A percentile compares a stretch with the other conserved stretches of the same genome.
These are phyloP conservation scores for Venturia effusa DNA, from an alignment of 2,329 filamentous ascomycete species.

Conservation along the genomic window DNA sequence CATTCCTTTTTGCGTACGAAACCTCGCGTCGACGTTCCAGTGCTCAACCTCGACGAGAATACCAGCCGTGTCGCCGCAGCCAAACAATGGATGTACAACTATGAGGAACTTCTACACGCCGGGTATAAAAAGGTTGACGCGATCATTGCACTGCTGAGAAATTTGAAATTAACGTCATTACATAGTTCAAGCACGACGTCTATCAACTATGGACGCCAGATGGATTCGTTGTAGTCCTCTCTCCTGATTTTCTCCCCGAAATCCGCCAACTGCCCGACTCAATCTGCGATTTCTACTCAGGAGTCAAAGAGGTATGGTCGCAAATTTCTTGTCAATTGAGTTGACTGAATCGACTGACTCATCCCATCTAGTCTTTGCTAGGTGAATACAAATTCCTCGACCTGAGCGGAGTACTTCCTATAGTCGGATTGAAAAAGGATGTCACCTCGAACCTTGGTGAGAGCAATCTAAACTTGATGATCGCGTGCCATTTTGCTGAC, in stretches of 20 bases:
- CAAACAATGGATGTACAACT: not conserved
- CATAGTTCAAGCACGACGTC: not conserved
- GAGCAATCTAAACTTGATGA: not conserved
- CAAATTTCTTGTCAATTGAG: no score
- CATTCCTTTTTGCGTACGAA: not conserved
- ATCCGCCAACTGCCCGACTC: not conserved
- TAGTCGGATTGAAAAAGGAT: not conserved
- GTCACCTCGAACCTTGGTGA: not conserved
- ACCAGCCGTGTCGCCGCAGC: not conserved
- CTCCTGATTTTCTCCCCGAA: not conserved
- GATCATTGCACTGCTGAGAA: no score
- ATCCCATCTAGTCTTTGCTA: not conserved
- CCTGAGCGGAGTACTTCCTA: not conserved
- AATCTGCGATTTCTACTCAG: not conserved
- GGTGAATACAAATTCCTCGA: slow-evolving; percentile 1
- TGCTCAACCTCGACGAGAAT: not conserved
- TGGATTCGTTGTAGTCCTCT: not conserved
- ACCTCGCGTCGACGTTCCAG: not conserved
- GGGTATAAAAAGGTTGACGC: not conserved
- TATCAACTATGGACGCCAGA: slow-evolving; percentile 1
- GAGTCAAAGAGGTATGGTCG: not conserved
- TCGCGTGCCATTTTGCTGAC: not conserved
- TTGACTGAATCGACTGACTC: not conserved
- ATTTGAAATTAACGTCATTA: not conserved
- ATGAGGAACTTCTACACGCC: not conserved